These are phyloP conservation scores for Pleurotus cornucopiae DNA, from an alignment of 768 basidiomycete genomes.

Conservation along the genomic window DNA sequence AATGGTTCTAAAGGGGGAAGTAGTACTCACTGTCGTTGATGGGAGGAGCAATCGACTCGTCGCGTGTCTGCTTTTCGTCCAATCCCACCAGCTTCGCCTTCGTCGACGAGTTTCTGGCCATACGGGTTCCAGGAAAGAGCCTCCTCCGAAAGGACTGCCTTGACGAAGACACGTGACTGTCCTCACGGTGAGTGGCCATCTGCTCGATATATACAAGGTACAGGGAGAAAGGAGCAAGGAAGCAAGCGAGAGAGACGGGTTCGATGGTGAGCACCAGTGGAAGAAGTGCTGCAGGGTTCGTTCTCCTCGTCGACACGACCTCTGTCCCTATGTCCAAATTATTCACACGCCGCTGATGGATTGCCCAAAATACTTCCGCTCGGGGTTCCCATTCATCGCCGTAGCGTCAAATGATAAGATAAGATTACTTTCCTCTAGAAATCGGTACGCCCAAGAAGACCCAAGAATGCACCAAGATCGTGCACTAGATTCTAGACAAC, in stretches of 20 bases:
- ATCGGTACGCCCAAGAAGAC: too few species aligned
- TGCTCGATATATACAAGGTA: constrained; percentile 6
- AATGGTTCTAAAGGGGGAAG: constrained; percentile 1
- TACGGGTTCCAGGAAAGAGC: constrained; percentile 22
- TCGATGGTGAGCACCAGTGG: not conserved
- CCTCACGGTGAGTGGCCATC: constrained; percentile 10
- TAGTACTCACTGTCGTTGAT: constrained; percentile 22
- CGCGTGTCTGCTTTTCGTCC: not conserved
- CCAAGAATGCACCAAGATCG: too few species aligned
- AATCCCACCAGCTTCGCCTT: constrained; percentile 12
- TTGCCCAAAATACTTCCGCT: constrained; percentile 2
- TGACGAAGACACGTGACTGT: constrained; percentile 10
- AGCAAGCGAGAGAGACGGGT: not conserved
- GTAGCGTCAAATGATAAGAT: too few species aligned
- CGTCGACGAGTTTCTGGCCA: constrained; percentile 18
- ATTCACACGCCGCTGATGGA: constrained; percentile 3
- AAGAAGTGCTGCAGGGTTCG: not conserved
- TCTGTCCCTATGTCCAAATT: not conserved
- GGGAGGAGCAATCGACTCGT: not conserved
- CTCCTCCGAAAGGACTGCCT: constrained; percentile 28
- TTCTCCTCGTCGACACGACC: not conserved
- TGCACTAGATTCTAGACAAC: too few species aligned
- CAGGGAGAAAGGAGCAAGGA: constrained; percentile 9
- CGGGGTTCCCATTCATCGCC: too few species aligned
- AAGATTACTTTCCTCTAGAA: too few species aligned